A percentile compares a stretch with the other conserved stretches of the same genome.
phyloP scores from a whole-genome alignment of 2,329 filamentous ascomycete genomes.

The Daldinia eschscholtzii region DNA sequence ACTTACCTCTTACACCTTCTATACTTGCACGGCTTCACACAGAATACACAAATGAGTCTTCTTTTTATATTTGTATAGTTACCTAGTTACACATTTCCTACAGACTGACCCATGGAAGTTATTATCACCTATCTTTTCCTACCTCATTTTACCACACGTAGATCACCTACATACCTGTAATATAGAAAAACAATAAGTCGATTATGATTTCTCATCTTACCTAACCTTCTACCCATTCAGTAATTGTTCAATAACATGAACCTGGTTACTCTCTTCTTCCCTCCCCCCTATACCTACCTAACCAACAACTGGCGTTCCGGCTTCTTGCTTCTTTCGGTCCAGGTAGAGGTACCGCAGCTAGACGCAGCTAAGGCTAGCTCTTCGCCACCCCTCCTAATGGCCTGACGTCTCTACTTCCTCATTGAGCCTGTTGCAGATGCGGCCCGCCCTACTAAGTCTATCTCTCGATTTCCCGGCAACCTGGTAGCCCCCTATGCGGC shows the following conservation, averaged over 20 bases:
- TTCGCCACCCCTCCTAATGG: slow-evolving; percentile 40
- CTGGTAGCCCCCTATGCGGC: slow-evolving; percentile 43
- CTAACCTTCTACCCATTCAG: background rate
- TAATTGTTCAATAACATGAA: background rate
- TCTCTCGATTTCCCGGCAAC: slow-evolving; percentile 43
- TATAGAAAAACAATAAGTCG: background rate
- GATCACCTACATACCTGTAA: background rate
- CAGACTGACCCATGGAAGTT: background rate
- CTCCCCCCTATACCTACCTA: background rate
- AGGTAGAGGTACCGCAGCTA: slow-evolving; percentile 16
- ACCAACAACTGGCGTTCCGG: background rate
- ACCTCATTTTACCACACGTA: background rate
- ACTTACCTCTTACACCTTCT: background rate
- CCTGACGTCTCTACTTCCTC: slow-evolving; percentile 46
- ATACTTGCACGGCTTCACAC: too few species aligned
- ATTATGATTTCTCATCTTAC: background rate
- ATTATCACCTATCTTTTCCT: background rate
- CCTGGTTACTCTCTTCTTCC: too few species aligned
- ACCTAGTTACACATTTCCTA: background rate
- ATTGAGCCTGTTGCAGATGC: slow-evolving; percentile 51
- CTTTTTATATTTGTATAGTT: background rate
- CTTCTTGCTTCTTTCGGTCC: slow-evolving; percentile 14
- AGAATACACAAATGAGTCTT: too few species aligned
- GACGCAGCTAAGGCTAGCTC: slow-evolving; percentile 37
- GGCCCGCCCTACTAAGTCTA: slow-evolving; percentile 34